Conservation (phyloP, 768 basidiomycete species). For the Candolleomyces eurysporus region DNA sequence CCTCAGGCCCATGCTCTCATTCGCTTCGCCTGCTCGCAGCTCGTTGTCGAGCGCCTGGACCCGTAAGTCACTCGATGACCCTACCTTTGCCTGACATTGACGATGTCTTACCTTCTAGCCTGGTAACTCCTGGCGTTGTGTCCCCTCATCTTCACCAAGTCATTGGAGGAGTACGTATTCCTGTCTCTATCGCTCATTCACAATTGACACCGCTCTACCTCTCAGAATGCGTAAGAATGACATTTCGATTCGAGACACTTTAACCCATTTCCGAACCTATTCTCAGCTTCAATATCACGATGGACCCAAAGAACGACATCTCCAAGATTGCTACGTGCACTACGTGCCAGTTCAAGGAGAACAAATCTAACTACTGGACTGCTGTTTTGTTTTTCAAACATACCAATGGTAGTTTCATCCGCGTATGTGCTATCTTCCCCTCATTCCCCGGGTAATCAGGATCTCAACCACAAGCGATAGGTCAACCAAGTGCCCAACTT, state of each 20-base stretch:
- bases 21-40: not conserved
- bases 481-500: constrained; percentile 8
- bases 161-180: constrained; percentile 9
- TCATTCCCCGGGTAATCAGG: not conserved
- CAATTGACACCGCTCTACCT: not conserved
- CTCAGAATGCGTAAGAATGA: constrained; percentile 4
- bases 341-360: constrained; percentile 11
- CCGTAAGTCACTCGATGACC: not conserved
- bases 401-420: constrained; percentile 7
- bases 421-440: not conserved
- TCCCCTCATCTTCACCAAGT: constrained; percentile 7
- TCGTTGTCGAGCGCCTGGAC: not conserved
- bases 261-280: not conserved
- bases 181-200: no score
- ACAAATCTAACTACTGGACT: constrained; percentile 15
- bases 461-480: not conserved
- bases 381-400: constrained; percentile 14
- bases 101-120: not conserved
- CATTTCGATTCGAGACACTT: not conserved
- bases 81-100: not conserved
- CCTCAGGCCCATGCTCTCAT: not conserved
- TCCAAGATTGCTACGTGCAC: constrained; percentile 11
- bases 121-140: constrained; percentile 5
- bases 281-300: constrained; percentile 8
- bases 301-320: constrained; percentile 9